phyloP scores from a whole-genome alignment of 768 basidiomycete genomes.

The Lentinula lateritia region DNA sequence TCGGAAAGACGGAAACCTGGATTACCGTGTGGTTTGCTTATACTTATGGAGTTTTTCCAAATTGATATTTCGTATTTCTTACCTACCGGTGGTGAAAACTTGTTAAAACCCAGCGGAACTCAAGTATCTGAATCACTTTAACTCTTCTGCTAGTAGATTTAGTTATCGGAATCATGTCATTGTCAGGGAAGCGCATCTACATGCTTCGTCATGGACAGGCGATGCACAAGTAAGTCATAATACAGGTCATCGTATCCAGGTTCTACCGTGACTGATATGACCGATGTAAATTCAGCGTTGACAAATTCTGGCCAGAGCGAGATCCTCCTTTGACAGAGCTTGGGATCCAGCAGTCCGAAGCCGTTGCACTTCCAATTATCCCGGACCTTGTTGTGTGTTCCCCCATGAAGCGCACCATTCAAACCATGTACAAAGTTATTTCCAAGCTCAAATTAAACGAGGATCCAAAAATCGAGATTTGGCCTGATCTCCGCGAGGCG shows the following conservation, averaged over 20 bases:
- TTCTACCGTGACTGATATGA: background rate
- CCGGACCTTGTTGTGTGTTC: slow-evolving; percentile 15
- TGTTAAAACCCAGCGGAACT: too few relatives aligned
- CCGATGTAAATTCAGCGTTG: slow-evolving; percentile 4
- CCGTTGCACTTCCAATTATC: background rate
- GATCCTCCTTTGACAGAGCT: slow-evolving; percentile 13
- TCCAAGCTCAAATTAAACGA: background rate
- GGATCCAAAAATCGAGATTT: slow-evolving; percentile 7
- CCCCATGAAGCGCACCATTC: slow-evolving; percentile 14
- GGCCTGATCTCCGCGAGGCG: slow-evolving; percentile 14
- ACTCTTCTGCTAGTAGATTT: too few relatives aligned
- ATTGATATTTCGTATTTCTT: too few relatives aligned
- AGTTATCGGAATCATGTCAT: background rate
- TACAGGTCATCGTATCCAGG: background rate
- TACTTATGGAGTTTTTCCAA: too few relatives aligned
- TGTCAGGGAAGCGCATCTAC: slow-evolving; percentile 5
- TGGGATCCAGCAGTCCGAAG: slow-evolving; percentile 10
- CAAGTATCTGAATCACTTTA: too few relatives aligned
- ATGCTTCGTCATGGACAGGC: slow-evolving; percentile 13
- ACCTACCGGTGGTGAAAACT: too few relatives aligned
- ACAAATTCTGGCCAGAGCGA: slow-evolving; percentile 11
- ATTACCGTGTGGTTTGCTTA: too few relatives aligned
- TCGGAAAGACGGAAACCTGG: too few relatives aligned
- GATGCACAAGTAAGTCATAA: slow-evolving; percentile 9
- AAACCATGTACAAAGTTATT: slow-evolving; percentile 9